Base-by-base conservation (phyloP, 352 stramenopile genomes). In the Pythium folliculosum region DNA sequence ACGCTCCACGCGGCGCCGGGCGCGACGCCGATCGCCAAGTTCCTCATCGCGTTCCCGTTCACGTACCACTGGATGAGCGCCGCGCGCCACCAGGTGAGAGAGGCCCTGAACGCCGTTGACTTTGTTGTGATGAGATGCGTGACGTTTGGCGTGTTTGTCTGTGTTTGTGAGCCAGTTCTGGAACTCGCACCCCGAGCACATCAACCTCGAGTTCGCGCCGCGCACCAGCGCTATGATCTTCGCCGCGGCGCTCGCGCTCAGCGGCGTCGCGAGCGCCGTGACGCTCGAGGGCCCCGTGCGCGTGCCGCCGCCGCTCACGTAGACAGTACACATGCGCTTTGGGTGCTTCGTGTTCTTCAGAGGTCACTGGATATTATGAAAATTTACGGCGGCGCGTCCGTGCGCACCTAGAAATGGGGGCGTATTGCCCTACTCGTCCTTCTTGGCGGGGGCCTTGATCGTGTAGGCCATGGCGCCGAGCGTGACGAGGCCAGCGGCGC, bases 21-120 rank as follows among this genome's bases (percentile, higher is more conserved):
- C 62, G 97, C 84, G 73, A 81, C 54, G 30, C 82, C 84, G n/a
- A 60, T 84, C 16, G 94, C 90, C 37, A 99, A 99, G 80, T 89
- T 98, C 73, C 69, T 84, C 19, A 94, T 99, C 35, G 84, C 93
- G 14, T 99, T 98, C 78, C 94, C 96, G 0, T 55, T 98, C 17
- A 81, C 85, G 9, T 98, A 98, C 77, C 97, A 99, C 89, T 93
- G 88, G 70, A 75, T 98, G 27, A 89, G 80, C 38, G 96, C 77
- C 7, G 67, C 86, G 12, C 89, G 97, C 48, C 95, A 99, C 78
- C 82, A 94, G 60, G 79, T 86, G 68, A 22, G 75, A 69, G 27
- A 45, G 21, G 30, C 22, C 7, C 35, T 55, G 35, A n/a, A n/a
- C n/a, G n/a, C n/a, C n/a, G n/a, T n/a, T n/a, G n/a, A n/a, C n/a